Base-by-base conservation (phyloP, 106 monocot genomes). In the Dioscorea alata region DNA sequence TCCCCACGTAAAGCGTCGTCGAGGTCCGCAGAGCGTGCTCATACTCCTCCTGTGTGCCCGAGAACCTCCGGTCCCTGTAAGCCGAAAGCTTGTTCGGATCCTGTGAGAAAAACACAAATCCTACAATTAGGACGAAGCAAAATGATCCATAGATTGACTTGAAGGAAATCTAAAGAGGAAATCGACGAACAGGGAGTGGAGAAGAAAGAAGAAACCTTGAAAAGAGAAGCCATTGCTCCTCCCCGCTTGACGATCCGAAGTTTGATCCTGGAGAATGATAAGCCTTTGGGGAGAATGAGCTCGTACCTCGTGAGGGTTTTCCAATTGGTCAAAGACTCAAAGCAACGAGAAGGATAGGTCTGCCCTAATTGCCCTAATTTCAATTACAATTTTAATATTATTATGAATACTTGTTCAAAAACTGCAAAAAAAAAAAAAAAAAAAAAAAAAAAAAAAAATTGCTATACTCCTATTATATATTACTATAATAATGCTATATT, bases 31-130 rank as follows among this genome's bases (percentile, higher is more conserved):
- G 80, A 31, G 93, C 80, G 33, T 81, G 75, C 69, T 99, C 99
- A 62, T 90, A 99, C 69, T 99, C 93, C 72, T 99, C 99, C 58
- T 99, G 99, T 48, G 73, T 83, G 13, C 99, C 99, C 7, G 70
- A 71, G 66, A 99, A 99, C 68, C 99, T 84, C 42, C 99, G 69
- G 72, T 99, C 99, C 64, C 93, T 49, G 76, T 99, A 99, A 52
- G 85, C 93, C 23, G 99, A 99, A 5, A 90, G 78, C 78, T 90
- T 93, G 64, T 50, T 77, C 31, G 71, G 80, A 78, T 99, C 99
- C 99, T 42, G 6, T 6, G 23, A 23, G 23, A 23, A 63, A 22
- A 24, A 66, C 60, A 0, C 0, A 51, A 54, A 54, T 19, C 19
- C 66, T 20, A 42, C 33, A 64, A 59, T 22, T 23, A 59, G 12